Evolutionary conservation across 345 rosid species (phyloP).

Genomic region (Orychophragmus violaceus): DNA sequence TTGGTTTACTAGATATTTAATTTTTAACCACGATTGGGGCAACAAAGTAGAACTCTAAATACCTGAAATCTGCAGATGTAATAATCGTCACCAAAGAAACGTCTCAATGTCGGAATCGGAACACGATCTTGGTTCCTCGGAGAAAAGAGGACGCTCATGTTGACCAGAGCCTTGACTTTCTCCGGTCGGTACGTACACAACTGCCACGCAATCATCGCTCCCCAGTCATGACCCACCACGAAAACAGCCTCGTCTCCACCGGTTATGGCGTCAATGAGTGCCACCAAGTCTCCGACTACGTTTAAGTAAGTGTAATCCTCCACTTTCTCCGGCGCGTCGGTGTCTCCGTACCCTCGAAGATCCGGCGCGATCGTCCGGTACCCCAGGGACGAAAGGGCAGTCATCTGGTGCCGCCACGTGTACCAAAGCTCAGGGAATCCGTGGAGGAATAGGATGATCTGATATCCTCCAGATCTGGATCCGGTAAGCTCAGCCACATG

Average conservation of each 20-base stretch:
- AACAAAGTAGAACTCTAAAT: neutral
- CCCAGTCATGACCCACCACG: constrained; percentile 75
- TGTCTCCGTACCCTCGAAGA: constrained; percentile 74
- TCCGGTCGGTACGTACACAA: constrained; percentile 54
- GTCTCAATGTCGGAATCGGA: constrained; percentile 44
- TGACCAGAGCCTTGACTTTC: constrained; percentile 60
- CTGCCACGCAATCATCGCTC: constrained; percentile 60
- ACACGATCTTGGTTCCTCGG: constrained; percentile 51
- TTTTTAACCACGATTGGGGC: neutral
- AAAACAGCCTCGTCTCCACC: constrained; percentile 38
- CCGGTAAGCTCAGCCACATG: constrained; percentile 66
- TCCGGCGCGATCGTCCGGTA: constrained; percentile 84
- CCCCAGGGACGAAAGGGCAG: constrained; percentile 50
- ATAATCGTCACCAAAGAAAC: constrained; percentile 55
- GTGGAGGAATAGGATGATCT: constrained; percentile 59
- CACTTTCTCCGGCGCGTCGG: constrained; percentile 48
- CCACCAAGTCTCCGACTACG: constrained; percentile 56
- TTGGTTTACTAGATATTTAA: neutral
- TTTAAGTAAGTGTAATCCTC: constrained; percentile 43
- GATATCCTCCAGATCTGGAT: constrained; percentile 28
- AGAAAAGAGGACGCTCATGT: constrained; percentile 38
- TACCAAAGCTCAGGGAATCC: constrained; percentile 93
- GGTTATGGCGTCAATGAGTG: constrained; percentile 41
- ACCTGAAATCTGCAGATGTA: constrained; percentile 89
- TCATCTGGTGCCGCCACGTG: constrained; percentile 81